phyloP scores from a whole-genome alignment of 768 basidiomycete genomes.

The Lactarius sp. region DNA sequence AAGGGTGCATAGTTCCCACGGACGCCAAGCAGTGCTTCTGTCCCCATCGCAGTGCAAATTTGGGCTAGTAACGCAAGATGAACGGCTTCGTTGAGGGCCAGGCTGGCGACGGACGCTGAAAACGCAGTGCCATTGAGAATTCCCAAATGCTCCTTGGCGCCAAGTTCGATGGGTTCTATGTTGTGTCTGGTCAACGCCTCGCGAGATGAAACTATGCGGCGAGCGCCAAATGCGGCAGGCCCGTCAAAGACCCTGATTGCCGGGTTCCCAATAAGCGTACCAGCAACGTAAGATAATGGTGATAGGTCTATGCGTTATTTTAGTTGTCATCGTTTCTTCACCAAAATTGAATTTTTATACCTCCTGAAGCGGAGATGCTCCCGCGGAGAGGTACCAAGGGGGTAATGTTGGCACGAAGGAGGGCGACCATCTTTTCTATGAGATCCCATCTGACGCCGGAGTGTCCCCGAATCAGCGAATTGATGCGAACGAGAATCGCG shows the following conservation, averaged over 20 bases:
- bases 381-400: conserved; percentile 80
- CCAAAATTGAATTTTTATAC: conserved; percentile 36
- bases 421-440: conserved; percentile 69
- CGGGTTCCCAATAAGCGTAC: conserved; percentile 73
- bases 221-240: conserved; percentile 43
- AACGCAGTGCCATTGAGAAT: conserved; percentile 85
- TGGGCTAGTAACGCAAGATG: conserved; percentile 62
- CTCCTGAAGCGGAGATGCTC: conserved; percentile 79
- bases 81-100: conserved; percentile 68
- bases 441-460: conserved; percentile 81
- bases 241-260: conserved; percentile 68
- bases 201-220: conserved; percentile 47
- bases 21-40: conserved; percentile 74
- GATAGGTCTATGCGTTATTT: conserved; percentile 19
- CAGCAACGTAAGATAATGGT: conserved; percentile 41
- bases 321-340: conserved; percentile 10
- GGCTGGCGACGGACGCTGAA: conserved; percentile 69
- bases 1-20: conserved; percentile 72
- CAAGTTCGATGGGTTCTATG: conserved; percentile 60
- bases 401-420: conserved; percentile 67
- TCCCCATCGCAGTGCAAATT: conserved; percentile 77
- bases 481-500: conserved; percentile 82
- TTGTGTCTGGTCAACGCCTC: conserved; percentile 56
- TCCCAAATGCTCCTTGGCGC: conserved; percentile 74
- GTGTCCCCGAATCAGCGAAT: conserved; percentile 84